Evolutionary conservation across 345 rosid genomes (phyloP), one percentile per base, ranked within the genome.

Genomic region (Syzygium jambos): DNA sequence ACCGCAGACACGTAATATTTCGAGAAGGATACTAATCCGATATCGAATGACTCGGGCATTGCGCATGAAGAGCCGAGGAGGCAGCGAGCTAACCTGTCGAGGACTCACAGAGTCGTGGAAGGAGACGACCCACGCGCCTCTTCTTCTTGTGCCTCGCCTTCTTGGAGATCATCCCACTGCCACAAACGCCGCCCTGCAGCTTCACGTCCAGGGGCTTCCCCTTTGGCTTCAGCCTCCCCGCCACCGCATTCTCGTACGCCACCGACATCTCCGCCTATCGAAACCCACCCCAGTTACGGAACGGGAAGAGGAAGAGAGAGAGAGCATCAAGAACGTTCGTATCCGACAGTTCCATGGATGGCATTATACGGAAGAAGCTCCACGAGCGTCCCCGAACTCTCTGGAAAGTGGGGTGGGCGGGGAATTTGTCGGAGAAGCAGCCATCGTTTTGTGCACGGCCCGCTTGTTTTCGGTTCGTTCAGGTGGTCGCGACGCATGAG

Each of bases 191-290:
- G 57, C 87, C 87, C 21, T 59, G 53, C 5, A 80, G 78, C 68
- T 86, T 89, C 21, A 89, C 89, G 29, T 85, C 55, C 22, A 88
- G 87, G 9, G 88, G 86, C 56, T 14, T 85, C 85, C 87, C 87
- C 85, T 91, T 91, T 46, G 88, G 90, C 87, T 89, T 91, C 85
- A 91, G 86, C 78, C 65, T 91, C 54, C 92, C 87, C 11, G 73
- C 87, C 52, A 87, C 85, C 63, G 88, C 84, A 56, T 89, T 91
- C 57, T 86, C 90, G 89, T 87, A 91, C 52, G 87, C 89, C n/a
- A 68, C 23, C 86, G 90, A 86, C 91, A 85, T 87, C 78, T 19
- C 49, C 49, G 49, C 82, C 82, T 6, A 38, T 73, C 82, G 19
- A 73, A 7, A 19, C 82, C 49, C 4, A 21, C 82, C 27, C 25